phyloP scores from a whole-genome alignment of 805 yeast species.

The Ogataea corticis region DNA sequence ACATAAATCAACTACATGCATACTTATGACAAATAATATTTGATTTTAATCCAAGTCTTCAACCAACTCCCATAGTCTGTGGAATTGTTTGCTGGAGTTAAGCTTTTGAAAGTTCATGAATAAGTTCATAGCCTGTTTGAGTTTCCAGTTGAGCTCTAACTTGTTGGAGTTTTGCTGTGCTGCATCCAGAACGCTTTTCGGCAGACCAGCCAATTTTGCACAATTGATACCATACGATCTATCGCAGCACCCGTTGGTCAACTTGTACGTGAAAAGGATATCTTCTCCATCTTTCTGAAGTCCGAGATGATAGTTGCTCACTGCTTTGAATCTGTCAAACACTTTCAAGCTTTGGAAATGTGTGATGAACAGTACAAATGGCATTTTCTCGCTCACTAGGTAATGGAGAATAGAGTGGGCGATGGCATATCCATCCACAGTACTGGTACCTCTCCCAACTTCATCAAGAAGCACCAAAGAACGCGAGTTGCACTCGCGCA shows the following conservation, averaged over 20 bases:
- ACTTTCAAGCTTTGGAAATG: conserved; percentile 72
- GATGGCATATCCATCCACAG: conserved; percentile 78
- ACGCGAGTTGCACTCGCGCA: conserved; percentile 47
- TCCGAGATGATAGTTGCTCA: conserved; percentile 73
- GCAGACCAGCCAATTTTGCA: conserved; percentile 72
- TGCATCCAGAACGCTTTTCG: conserved; percentile 42
- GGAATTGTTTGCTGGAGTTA: conserved; percentile 2
- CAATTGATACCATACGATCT: conserved; percentile 85
- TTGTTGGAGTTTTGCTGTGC: conserved; percentile 43
- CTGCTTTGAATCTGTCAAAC: conserved; percentile 43
- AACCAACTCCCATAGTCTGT: conserved; percentile 21
- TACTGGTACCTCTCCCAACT: conserved; percentile 70
- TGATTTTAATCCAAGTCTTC: conserved; percentile 19
- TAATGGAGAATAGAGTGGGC: conserved; percentile 72
- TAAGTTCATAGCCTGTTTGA: conserved; percentile 17
- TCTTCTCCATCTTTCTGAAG: conserved; percentile 30
- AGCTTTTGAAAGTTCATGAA: conserved; percentile 3
- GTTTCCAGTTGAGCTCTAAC: conserved; percentile 23
- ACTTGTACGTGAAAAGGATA: conserved; percentile 53
- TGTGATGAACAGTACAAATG: conserved; percentile 76
- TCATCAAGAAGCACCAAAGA: conserved; percentile 73
- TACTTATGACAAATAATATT: background rate
- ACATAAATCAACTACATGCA: conserved; percentile 1
- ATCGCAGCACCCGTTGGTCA: conserved; percentile 50
- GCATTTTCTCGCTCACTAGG: conserved; percentile 44